phyloP scores from a whole-genome alignment of 2,329 filamentous ascomycete genomes.

The Bipolaris bicolor region DNA sequence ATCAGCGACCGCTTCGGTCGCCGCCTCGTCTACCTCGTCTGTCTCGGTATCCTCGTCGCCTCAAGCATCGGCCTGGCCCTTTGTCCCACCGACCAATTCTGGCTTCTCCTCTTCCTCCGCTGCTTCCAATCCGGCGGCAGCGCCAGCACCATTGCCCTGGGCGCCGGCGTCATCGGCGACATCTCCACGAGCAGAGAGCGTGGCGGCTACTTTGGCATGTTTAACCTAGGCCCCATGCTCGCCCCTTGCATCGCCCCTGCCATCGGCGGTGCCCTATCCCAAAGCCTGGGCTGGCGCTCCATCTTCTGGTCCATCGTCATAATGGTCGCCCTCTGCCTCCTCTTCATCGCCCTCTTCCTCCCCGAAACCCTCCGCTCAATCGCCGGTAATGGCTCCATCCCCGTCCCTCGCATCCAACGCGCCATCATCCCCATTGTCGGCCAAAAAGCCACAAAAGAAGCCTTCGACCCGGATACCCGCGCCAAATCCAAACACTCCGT shows the following conservation, averaged over 20 bases:
- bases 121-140: constrained; percentile 50
- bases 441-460: constrained; percentile 25
- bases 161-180: constrained; percentile 74
- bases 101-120: constrained; percentile 42
- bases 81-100: constrained; percentile 40
- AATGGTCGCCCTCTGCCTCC: constrained; percentile 45
- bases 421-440: constrained; percentile 33
- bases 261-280: constrained; percentile 43
- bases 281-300: constrained; percentile 44
- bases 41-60: constrained; percentile 41
- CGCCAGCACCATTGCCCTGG: constrained; percentile 60
- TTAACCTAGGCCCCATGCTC: constrained; percentile 59
- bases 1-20: constrained; percentile 59
- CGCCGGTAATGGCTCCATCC: constrained; percentile 48
- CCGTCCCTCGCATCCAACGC: constrained; percentile 28
- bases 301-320: constrained; percentile 52
- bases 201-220: constrained; percentile 73
- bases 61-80: constrained; percentile 46
- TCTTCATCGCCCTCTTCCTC: constrained; percentile 47
- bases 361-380: constrained; percentile 53
- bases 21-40: constrained; percentile 58
- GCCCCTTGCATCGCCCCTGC: constrained; percentile 40
- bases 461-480: constrained; percentile 16
- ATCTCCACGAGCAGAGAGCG: constrained; percentile 71
- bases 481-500: constrained; percentile 30